Evolutionary conservation across 441 rosid species (phyloP), one percentile per base, ranked within the genome.

Genomic region (Gossypium trilobum): DNA sequence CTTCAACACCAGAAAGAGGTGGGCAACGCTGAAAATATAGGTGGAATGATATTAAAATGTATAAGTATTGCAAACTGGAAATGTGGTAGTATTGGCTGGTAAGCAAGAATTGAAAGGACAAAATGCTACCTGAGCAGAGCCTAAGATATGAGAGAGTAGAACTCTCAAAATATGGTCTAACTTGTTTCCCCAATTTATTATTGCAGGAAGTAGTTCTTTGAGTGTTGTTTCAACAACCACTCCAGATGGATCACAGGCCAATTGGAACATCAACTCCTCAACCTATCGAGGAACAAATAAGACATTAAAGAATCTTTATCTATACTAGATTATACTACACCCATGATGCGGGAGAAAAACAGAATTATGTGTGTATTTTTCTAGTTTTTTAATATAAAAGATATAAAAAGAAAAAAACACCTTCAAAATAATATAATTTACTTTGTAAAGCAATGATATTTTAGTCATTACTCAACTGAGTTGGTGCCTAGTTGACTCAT

Each of bases 1-100:
- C 97, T 83, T 95, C 97, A 78, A 95, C 96, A 52, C 99, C 99
- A 59, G 97, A 95, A 80, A 92, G 87, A 56, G 96, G 97, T 44
- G 97, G 97, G 73, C 97, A 91, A 33, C 78, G 89, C 99, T 95
- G 87, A 75, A 84, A 76, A 80, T 42, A 73, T 73, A 20, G 55
- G 39, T 46, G 50, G 58, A 48, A 50, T 63, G 60, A 58, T 73
- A 54, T 65, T 65, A 71, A 62, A 56, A 57, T 33, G 57, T 59
- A 77, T 65, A 55, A 50, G 22, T 14, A 62, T 2, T 10, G 48
- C 59, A 46, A 72, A 72, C 67, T 17, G 8, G 44, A 71, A 60
- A 59, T 54, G n/a, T 3, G 39, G 70, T 11, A 68, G 61, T 70
- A 19, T 16, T 10, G 20, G 27, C 61, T 2, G 20, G 23, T 1